phyloP scores from a whole-genome alignment of 345 rosid genomes.

The Eutrema yunnanense region DNA sequence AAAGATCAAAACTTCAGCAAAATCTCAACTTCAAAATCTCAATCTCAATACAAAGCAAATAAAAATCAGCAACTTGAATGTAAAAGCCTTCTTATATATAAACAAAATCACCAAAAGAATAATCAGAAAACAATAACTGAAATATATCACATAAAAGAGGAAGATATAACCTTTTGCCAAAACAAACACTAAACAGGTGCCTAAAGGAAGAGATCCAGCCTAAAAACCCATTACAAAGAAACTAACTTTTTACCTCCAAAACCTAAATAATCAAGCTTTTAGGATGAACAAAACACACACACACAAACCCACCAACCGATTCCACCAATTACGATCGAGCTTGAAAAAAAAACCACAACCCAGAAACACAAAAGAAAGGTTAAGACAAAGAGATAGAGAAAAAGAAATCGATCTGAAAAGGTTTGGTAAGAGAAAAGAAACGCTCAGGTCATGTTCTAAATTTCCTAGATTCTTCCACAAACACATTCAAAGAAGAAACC shows the following conservation, averaged over 20 bases:
- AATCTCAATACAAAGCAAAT: neutral
- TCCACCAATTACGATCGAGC: neutral
- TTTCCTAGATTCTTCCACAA: neutral
- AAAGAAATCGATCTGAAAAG: constrained; percentile 15
- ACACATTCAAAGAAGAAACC: constrained; percentile 17
- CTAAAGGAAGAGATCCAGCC: constrained; percentile 19
- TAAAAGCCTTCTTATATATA: neutral
- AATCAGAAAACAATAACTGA: neutral
- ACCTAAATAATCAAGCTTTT: neutral
- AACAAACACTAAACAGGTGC: neutral
- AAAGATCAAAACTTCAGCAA: constrained; percentile 11
- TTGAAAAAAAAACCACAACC: neutral
- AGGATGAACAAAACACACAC: neutral
- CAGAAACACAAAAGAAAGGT: neutral
- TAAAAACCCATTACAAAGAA: neutral
- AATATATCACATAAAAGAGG: neutral
- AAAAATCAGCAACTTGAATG: neutral
- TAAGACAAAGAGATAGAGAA: neutral
- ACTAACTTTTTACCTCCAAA: neutral
- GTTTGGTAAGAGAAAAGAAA: constrained; percentile 17
- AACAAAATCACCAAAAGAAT: neutral
- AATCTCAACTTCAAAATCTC: neutral
- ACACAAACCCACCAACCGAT: constrained; percentile 15
- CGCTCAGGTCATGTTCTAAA: neutral
- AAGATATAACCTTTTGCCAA: neutral